Base-by-base conservation (phyloP, 176 grass and related monocot genomes). In the Coix lacrymajobi region DNA sequence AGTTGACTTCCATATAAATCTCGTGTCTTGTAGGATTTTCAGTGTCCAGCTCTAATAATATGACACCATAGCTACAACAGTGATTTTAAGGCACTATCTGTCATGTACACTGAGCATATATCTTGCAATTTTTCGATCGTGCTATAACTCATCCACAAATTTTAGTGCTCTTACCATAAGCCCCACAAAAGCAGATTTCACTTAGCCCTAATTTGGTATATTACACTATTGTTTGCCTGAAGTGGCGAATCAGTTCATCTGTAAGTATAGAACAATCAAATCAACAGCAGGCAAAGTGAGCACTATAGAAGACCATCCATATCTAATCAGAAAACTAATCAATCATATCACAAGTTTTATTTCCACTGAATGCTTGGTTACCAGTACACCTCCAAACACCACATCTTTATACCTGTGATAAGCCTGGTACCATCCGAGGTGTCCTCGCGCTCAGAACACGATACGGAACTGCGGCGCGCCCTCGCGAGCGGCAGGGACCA, bases 381-480 rank as follows among this genome's bases (percentile, higher is more conserved):
- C 11, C 24, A 83, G 79, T 75, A 86, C 82, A 83, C 48, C 7
- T 25, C 28, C 56, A 78, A 81, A n/a, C 16, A 58, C 30, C 64
- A 73, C 29, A 16, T 12, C 3, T 68, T 75, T 79, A 30, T 69
- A 62, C 48, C 30, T 24, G 78, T 7, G 39, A 85, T 9, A 56
- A 72, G 48, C 79, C 83, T 45, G 30, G 74, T 38, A 83, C 22
- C 22, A 38, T 6, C 61, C 61, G 26, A 75, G 29, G 34, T 28
- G 22, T 61, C 73, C 66, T 28, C 26, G 48, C n/a, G 60, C 40
- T 94, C 87, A 97, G 81, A 98, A 98, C 29, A 95, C 92, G 76
- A 98, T 95, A 68, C 95, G 92, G 92, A 98, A 92, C 43, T 93
- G 95, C 73, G 95, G 95, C 20, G 95, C 95, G 65, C 93, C 79